These are phyloP conservation scores for Fusarium sp. DNA, from an alignment of 2,329 filamentous ascomycete genomes.

Conservation along the genomic window DNA sequence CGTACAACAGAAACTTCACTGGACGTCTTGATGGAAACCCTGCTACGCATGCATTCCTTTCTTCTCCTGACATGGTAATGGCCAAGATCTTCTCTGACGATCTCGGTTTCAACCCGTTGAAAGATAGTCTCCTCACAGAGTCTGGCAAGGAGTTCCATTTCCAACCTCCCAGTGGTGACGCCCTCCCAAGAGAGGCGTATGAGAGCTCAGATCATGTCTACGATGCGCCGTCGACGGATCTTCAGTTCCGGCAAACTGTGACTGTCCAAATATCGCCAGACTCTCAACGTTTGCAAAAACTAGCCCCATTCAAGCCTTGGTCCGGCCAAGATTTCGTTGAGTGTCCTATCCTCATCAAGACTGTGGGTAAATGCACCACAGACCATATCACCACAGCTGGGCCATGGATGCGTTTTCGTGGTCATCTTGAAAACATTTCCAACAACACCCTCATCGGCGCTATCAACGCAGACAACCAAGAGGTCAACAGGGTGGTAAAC, in stretches of 20 bases:
- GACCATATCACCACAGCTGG: conserved; percentile 97
- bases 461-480: conserved; percentile 88
- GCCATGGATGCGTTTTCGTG: conserved; percentile 98
- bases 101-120: conserved; percentile 96
- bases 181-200: background rate
- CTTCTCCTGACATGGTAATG: conserved; percentile 95
- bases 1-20: conserved; percentile 98
- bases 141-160: conserved; percentile 88
- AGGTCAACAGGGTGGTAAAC: conserved; percentile 94
- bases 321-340: conserved; percentile 78
- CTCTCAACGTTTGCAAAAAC: conserved; percentile 86
- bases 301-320: conserved; percentile 91
- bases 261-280: conserved; percentile 47
- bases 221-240: background rate
- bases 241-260: background rate
- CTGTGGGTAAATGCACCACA: conserved; percentile 96
- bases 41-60: conserved; percentile 98
- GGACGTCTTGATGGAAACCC: conserved; percentile 97
- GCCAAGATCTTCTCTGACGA: conserved; percentile 93
- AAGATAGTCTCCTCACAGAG: conserved; percentile 82
- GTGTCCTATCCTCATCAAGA: conserved; percentile 91
- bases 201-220: background rate
- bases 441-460: conserved; percentile 98
- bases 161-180: conserved; percentile 66
- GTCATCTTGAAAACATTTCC: conserved; percentile 96